Base-by-base conservation (phyloP, 1,284 basidiomycete species). In the Sanghuangporus sanghuang region DNA sequence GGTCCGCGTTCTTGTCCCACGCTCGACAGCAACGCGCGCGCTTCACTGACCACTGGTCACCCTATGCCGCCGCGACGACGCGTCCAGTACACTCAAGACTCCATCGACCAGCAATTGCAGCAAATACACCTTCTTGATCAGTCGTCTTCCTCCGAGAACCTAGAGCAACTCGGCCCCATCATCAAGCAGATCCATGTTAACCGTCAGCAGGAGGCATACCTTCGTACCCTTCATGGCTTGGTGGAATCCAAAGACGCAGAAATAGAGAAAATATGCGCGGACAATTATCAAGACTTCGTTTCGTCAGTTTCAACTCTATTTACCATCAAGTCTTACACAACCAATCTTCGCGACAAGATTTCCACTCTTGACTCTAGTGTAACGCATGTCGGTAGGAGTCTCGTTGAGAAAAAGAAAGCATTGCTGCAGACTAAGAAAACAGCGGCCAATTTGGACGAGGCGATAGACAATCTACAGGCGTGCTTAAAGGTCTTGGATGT, bases 211-310 rank as follows among this genome's bases (percentile, higher is more conserved):
- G 95, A 98, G 66, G 85, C 88, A 12, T 99, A 96, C 75, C 83
- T 99, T 40, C 85, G 90, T 53, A 93, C 90, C 49, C 80, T 98
- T 57, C 90, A 94, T 69, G 81, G 80, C 18, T 92, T 98, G 70
- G 92, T 98, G 57, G 86, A 92, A 70, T 87, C 94, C 68, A 98
- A 98, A 77, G 97, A 99, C 73, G 82, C 84, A 63, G 96, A 99
- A 76, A 99, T 99, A 72, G 94, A 98, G 78, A 86, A 85, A 65
- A 95, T 98, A 76, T 99, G 97, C 76, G 86, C 90, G 64, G 90
- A 92, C 69, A 98, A 98, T 75, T 98, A 99, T 73, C 93, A 96
- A 78, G 97, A 99, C 74, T 99, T 99, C 73, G 95, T 98, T 27
- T 89, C 90, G 23, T 97, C 96, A 7, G 95, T 98, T 8, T 95